These are phyloP conservation scores for Dalechampia spathulata DNA, from an alignment of 441 rosid species.

Conservation along the genomic window DNA sequence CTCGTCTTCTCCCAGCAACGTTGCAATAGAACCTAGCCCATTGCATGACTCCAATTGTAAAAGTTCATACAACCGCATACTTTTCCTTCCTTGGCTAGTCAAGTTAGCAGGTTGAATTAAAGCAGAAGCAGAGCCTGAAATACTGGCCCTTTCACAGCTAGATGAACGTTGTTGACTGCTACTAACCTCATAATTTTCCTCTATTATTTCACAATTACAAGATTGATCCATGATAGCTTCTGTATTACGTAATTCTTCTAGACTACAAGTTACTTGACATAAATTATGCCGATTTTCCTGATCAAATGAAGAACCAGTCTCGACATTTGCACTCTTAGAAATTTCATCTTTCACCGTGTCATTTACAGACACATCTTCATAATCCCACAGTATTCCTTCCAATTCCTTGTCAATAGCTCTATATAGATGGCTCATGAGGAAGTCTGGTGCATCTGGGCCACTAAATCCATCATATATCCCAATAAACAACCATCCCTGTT, in stretches of 20 bases:
- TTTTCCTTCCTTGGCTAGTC: conserved; percentile 58
- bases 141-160: conserved; percentile 21
- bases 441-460: conserved; percentile 98
- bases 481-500: conserved; percentile 91
- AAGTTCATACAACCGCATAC: conserved; percentile 80
- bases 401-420: conserved; percentile 85
- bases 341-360: conserved; percentile 30
- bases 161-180: conserved; percentile 20
- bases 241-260: conserved; percentile 27
- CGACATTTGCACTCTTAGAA: conserved; percentile 19
- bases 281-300: conserved; percentile 25
- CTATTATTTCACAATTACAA: conserved; percentile 43
- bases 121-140: conserved; percentile 24
- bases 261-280: conserved; percentile 27
- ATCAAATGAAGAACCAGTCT: conserved; percentile 19
- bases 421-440: conserved; percentile 82
- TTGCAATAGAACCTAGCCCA: conserved; percentile 25
- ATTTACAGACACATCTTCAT: conserved; percentile 46
- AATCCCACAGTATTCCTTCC: conserved; percentile 89
- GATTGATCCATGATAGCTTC: conserved; percentile 26
- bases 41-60: conserved; percentile 69
- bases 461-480: conserved; percentile 97
- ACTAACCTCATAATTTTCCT: conserved; percentile 32
- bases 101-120: conserved; percentile 35
- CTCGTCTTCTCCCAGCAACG: conserved; percentile 21